phyloP scores from a whole-genome alignment of 352 stramenopile species.

The Pythium monospermum region DNA sequence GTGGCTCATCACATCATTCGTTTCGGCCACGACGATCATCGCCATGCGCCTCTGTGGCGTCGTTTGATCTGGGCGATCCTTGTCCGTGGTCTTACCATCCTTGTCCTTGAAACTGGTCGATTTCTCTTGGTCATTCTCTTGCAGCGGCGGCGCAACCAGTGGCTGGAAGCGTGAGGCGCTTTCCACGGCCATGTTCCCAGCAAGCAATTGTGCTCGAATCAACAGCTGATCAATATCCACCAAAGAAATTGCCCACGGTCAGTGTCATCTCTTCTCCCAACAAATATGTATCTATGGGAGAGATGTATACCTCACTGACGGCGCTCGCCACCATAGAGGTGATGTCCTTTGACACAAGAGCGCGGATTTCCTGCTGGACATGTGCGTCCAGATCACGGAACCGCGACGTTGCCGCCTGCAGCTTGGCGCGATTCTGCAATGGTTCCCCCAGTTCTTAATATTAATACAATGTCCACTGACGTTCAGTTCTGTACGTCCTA shows the following conservation, averaged over 20 bases:
- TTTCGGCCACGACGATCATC: conserved; percentile 9
- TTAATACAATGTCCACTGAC: too few relatives aligned
- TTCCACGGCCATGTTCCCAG: conserved; percentile 2
- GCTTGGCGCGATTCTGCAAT: conserved; percentile 58
- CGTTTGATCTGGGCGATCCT: neutral
- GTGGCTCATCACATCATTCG: neutral
- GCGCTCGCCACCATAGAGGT: conserved; percentile 25
- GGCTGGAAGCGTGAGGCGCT: neutral
- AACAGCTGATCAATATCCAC: conserved; percentile 6
- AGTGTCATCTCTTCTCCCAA: conserved; percentile 1
- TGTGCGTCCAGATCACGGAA: conserved; percentile 63
- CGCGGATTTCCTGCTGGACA: conserved; percentile 38
- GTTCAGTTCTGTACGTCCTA: too few relatives aligned
- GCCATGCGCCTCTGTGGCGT: conserved; percentile 13
- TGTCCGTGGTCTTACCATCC: too few relatives aligned
- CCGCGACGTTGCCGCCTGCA: conserved; percentile 43
- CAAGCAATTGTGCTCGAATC: conserved; percentile 7
- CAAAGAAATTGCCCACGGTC: neutral
- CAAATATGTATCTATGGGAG: neutral
- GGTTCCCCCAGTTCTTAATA: too few relatives aligned
- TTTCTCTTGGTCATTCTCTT: neutral
- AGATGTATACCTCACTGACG: conserved; percentile 34
- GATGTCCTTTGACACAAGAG: conserved; percentile 35
- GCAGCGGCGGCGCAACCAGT: neutral
- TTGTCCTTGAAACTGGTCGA: too few relatives aligned